Conservation (phyloP, 2,329 filamentous ascomycete genomes). For the Botryotinia calthae region DNA sequence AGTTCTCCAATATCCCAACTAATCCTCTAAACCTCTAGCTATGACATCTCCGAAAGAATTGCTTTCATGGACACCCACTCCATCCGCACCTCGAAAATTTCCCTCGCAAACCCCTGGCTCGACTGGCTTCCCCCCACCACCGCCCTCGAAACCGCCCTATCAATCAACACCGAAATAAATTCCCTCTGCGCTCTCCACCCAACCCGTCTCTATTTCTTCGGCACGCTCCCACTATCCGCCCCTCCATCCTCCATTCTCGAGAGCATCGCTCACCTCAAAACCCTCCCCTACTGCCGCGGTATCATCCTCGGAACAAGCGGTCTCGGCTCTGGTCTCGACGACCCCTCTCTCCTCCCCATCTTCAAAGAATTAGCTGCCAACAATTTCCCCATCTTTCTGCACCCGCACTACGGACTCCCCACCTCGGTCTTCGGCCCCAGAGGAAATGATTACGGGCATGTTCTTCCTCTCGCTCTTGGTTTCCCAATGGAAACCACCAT, state of each 20-base stretch:
- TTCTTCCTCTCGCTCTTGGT: conserved; percentile 78
- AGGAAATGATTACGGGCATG: conserved; percentile 75
- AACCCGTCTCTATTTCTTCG: conserved; percentile 78
- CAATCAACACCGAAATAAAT: conserved; percentile 77
- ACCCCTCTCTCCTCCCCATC: conserved; percentile 68
- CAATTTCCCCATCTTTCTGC: conserved; percentile 71
- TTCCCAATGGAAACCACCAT: conserved; percentile 94
- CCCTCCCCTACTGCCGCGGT: conserved; percentile 70
- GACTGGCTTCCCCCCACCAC: conserved; percentile 69
- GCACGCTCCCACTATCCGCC: conserved; percentile 73
- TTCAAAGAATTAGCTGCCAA: conserved; percentile 66
- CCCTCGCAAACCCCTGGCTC: conserved; percentile 90
- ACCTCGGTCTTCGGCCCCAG: conserved; percentile 74
- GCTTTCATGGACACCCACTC: conserved; percentile 82
- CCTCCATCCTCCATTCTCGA: conserved; percentile 58
- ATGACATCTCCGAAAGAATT: conserved; percentile 72
- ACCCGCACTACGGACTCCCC: conserved; percentile 89
- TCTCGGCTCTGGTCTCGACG: conserved; percentile 76
- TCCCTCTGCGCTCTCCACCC: conserved; percentile 64
- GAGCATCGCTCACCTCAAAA: conserved; percentile 62
- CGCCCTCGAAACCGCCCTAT: conserved; percentile 60
- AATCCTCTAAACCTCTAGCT: background rate
- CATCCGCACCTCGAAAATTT: conserved; percentile 82
- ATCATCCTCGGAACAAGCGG: conserved; percentile 86
- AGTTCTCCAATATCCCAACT: background rate